Conservation (phyloP, 768 basidiomycete species). For the Galerina marginata region DNA sequence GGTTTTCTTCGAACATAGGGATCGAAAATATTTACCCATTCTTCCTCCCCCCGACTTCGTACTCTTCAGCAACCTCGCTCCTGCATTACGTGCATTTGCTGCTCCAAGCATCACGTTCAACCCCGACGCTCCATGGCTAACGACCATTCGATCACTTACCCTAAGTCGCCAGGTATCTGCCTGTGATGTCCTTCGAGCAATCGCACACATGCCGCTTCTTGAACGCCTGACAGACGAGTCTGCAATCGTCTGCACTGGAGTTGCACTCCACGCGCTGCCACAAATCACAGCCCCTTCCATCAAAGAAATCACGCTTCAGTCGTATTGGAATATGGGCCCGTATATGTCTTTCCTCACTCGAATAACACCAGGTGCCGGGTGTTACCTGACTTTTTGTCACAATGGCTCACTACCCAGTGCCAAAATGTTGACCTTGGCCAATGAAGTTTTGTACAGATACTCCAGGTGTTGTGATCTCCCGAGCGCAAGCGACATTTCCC, state of each 20-base stretch:
- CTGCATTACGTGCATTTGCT: neutral
- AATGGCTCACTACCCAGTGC: too few relatives aligned
- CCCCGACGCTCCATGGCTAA: neutral
- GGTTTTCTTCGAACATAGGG: neutral
- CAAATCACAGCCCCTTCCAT: neutral
- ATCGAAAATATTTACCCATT: neutral
- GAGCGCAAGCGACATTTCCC: too few relatives aligned
- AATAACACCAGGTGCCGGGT: neutral
- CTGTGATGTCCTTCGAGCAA: neutral
- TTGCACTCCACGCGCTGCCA: neutral
- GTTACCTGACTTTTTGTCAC: too few relatives aligned
- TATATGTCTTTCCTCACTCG: neutral
- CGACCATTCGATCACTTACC: neutral
- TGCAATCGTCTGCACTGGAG: neutral
- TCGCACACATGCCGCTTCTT: neutral
- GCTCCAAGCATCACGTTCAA: neutral
- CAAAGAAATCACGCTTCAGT: neutral
- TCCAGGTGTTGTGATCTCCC: too few relatives aligned
- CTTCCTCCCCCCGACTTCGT: neutral
- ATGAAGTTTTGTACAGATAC: too few relatives aligned
- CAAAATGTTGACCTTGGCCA: too few relatives aligned
- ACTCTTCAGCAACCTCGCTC: neutral
- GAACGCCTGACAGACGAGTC: neutral
- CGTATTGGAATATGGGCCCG: neutral
- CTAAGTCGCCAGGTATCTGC: neutral